Base-by-base conservation (phyloP, 192 early-diverging fungal genomes). In the Spinellus fusiger region DNA sequence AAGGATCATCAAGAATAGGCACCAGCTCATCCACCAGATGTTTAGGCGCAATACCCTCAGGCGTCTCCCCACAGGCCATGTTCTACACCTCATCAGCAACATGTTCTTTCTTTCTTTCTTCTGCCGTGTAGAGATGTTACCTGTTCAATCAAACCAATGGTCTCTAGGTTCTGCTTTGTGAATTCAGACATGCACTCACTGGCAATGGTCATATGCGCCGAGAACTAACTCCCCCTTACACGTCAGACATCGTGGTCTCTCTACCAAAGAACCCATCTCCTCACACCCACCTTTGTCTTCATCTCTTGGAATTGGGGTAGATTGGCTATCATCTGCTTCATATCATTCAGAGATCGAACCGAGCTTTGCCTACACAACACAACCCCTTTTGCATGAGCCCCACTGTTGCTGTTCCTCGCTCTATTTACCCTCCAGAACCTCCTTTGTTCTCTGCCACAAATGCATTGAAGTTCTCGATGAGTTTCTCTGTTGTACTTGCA, bases 291-390 rank as follows among this genome's bases (percentile, higher is more conserved):
- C 64, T 89, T 76, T 22, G 67, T 59, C 63, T 93, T 93, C 74
- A 90, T 76, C 38, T 91, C 89, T 66, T 93, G 91, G 70, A 87
- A 94, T 73, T 94, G 89, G 6, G 93, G 93, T 6, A 94, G 58
- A 22, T 91, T 85, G 32, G 83, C 83, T 40, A 94, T 77, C 26
- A 89, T 87, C 56, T 90, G 86, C 55, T 93, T 93, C 87, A 94
- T 89, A n/a, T 88, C 82, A 62, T 92, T 91, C 10, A 94, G 67
- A 49, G 46, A 60, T 46, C 62, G 44, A 18, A 64, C 64, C 25
- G 57, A 59, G 23, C 26, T 48, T 18, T 50, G 13, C 2, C 68
- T 58, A 51, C n/a, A n/a, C n/a, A n/a, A n/a, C n/a, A n/a, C n/a
- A n/a, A 35, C 33, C 7, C 20, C 28, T 49, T 55, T 37, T 5